phyloP scores from a whole-genome alignment of 176 grass and related monocot genomes.

The Eremochloa ophiuroides region DNA sequence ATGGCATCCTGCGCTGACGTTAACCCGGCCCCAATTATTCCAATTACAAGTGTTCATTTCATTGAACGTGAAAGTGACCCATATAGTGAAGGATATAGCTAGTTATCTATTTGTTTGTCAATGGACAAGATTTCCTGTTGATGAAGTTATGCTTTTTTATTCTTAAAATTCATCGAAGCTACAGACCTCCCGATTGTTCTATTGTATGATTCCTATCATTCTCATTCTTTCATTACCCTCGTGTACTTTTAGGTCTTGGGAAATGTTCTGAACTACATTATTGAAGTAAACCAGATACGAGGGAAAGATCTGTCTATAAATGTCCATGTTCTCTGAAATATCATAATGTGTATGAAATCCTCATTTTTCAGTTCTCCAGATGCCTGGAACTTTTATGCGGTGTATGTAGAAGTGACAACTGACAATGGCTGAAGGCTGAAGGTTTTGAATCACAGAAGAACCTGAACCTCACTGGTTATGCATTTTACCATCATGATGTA shows the following conservation, averaged over 20 bases:
- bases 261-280: not conserved
- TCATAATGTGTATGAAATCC: not conserved
- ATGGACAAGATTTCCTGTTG: too few species aligned
- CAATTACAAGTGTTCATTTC: too few species aligned
- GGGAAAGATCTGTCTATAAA: not conserved
- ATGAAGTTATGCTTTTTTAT: too few species aligned
- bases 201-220: slow-evolving; percentile 15
- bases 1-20: too few species aligned
- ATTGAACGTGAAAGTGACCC: too few species aligned
- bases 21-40: too few species aligned
- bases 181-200: too few species aligned
- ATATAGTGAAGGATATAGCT: too few species aligned
- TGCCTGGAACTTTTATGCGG: not conserved
- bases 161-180: too few species aligned
- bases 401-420: not conserved
- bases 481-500: not conserved
- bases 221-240: not conserved
- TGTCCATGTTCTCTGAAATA: not conserved
- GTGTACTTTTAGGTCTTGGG: not conserved
- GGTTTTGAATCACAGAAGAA: not conserved
- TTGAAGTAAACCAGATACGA: not conserved
- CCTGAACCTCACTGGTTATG: not conserved
- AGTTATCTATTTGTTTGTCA: too few species aligned
- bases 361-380: slow-evolving; percentile 4
- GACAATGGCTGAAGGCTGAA: not conserved